Percentiles rank a stretch among this genome's conserved stretches.
These are phyloP conservation scores for Aspergillus asperescens DNA, from an alignment of 495 filamentous ascomycete genomes.

Conservation along the genomic window DNA sequence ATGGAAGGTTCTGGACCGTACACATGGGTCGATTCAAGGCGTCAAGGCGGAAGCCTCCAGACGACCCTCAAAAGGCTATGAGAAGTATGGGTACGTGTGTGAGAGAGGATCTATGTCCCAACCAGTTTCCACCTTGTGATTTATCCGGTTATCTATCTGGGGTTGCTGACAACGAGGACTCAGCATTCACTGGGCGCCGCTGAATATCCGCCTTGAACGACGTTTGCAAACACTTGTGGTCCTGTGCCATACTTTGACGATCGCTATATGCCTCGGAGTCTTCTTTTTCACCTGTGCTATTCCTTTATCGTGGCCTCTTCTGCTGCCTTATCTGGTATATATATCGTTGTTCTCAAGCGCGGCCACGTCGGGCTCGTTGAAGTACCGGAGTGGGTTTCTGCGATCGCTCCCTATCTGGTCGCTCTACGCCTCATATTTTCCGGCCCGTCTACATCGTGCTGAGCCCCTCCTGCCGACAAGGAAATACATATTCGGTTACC, in stretches of 20 bases:
- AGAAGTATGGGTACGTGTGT: constrained; percentile 11
- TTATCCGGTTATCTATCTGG: not conserved
- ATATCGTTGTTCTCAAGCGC: constrained; percentile 71
- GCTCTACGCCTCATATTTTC: constrained; percentile 89
- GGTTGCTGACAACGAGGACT: constrained; percentile 3
- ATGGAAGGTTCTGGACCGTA: not conserved
- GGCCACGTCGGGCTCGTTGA: constrained; percentile 65
- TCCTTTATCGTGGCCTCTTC: constrained; percentile 83
- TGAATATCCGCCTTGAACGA: constrained; percentile 78
- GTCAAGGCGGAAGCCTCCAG: not conserved
- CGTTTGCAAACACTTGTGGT: constrained; percentile 85
- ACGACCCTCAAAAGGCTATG: not conserved
- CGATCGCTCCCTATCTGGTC: constrained; percentile 77
- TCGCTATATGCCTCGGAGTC: constrained; percentile 64
- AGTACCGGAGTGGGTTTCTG: constrained; percentile 64
- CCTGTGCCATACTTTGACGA: constrained; percentile 76
- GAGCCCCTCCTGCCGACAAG: constrained; percentile 66
- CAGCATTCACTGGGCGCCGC: constrained; percentile 78
- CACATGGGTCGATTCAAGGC: not conserved
- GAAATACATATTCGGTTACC: constrained; percentile 98
- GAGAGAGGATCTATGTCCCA: too few relatives aligned
- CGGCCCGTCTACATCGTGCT: constrained; percentile 79
- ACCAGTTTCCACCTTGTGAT: too few relatives aligned
- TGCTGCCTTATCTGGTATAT: constrained; percentile 87
- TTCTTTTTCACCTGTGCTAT: constrained; percentile 92